Base-by-base conservation (phyloP, 2,329 filamentous ascomycete species). In the Ceratocystis destructans region DNA sequence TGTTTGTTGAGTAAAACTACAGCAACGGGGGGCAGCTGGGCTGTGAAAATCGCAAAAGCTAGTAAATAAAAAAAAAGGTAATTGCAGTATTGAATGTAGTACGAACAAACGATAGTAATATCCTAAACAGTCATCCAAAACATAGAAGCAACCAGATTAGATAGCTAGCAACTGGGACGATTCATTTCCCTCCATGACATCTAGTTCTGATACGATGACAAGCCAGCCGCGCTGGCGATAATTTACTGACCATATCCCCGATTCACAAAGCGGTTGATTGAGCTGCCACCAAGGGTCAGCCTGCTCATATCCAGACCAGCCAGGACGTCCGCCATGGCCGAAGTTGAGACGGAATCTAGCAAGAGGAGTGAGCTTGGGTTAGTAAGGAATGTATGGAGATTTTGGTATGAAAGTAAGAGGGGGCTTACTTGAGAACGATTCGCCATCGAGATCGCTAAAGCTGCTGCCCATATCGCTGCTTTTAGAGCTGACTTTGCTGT, bases 381-480 rank as follows among this genome's bases (percentile, higher is more conserved):
- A 62, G 61, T 1, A 12, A 10, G 15, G 25, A 20, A n/a, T 45
- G 12, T 3, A n/a, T 25, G 15, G 7, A 2, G 22, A 28, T 6
- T 28, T 53, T 20, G 63, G 64, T 55, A 57, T 31, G 46, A 2
- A 8, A 15, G 55, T 15, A 31, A n/a, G 48, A 12, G n/a, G 12
- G 6, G 28, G 63, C 41, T 8, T 63, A 64, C 62, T 62, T 15
- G 53, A 59, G 67, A n/a, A 64, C 55, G 67, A 70, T 74, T 68
- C 77, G 83, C 88, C 88, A 73, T 93, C 89, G 55, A 95, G 80
- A 76, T 94, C 90, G 75, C 88, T 93, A 71, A 90, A 94, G 71
- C 88, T 92, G 73, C 89, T 93, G 0, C 89, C 88, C 85, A 91
- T 90, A 71, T 90, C 87, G 71, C 87, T 90, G 12, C 83, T 83